Base-by-base conservation (phyloP, 768 basidiomycete species). In the Amanita rubescens region DNA sequence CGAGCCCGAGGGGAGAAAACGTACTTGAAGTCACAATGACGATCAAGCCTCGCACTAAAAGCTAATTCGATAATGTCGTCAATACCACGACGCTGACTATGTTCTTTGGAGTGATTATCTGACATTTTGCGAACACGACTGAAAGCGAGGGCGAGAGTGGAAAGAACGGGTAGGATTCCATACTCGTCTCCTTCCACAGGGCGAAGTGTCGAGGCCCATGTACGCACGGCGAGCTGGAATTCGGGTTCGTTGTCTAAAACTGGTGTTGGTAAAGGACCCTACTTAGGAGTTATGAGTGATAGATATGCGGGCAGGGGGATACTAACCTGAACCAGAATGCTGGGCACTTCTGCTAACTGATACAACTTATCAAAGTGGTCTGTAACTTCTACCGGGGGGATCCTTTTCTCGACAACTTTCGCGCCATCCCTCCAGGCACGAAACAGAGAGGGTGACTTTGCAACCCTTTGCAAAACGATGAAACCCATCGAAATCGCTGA, bases 191-290 rank as follows among this genome's bases (percentile, higher is more conserved):
- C 48, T 24, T 55, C 41, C 27, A 22, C 41, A 55, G 27, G 39
- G 41, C 17, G 32, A 55, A 55, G 54, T 35, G 39, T 55, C 19
- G 49, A 55, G 19, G 48, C 54, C 54, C 54, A 55, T 50, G 15
- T 38, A 55, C 41, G 49, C 30, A 55, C 48, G 30, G 49, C 38
- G 25, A 2, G 17, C 48, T 50, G 54, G 24, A 50, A 55, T 19
- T 55, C 22, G 49, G 41, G 17, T 50, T 55, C 22, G 24, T 34
- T 17, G 14, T 55, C 19, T 32, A 25, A 50, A 22, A 1, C 17
- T 49, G 54, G 30, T 50, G 48, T 50, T 38, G 48, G 38, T 46
- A 46, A 46, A 46, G 44, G 44, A 46, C 3, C 44, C 44, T 46
- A 46, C n/a, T 46, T 46, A 8, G 25, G 15, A 46, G 44, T 24